Percentiles rank a stretch among this genome's conserved stretches.
These are phyloP conservation scores for Penicillium bialowiezense DNA, from an alignment of 495 filamentous ascomycete genomes.

Conservation along the genomic window DNA sequence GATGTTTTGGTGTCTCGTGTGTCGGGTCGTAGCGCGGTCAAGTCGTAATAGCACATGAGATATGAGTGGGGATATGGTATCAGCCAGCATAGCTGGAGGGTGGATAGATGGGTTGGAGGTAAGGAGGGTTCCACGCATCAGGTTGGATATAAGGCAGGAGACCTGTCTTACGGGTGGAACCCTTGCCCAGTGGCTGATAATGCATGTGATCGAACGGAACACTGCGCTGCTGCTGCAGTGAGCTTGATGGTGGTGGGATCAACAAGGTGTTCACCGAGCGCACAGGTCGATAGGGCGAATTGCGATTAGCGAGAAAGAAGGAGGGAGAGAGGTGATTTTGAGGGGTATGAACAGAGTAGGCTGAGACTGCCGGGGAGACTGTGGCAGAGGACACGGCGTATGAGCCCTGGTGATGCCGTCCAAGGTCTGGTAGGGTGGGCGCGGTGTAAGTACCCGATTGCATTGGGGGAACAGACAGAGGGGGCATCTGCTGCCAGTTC, in stretches of 20 bases:
- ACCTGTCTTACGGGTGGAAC: slow-evolving; percentile 68
- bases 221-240: slow-evolving; percentile 67
- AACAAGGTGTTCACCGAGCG: slow-evolving; percentile 84
- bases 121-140: slow-evolving; percentile 41
- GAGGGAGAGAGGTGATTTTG: slow-evolving; percentile 60
- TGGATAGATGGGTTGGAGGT: slow-evolving; percentile 37
- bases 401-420: slow-evolving; percentile 36
- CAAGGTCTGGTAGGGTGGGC: slow-evolving; percentile 49
- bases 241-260: slow-evolving; percentile 79
- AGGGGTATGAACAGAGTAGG: slow-evolving; percentile 44
- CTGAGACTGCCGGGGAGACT: slow-evolving; percentile 40
- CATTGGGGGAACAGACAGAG: slow-evolving; percentile 36
- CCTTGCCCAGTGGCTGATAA: slow-evolving; percentile 84
- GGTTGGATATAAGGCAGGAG: slow-evolving; percentile 70
- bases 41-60: slow-evolving; percentile 17
- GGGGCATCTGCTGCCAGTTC: slow-evolving; percentile 47
- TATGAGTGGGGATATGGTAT: slow-evolving; percentile 8
- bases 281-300: slow-evolving; percentile 90
- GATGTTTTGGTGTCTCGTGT: slow-evolving; percentile 16
- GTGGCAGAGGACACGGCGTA: slow-evolving; percentile 35
- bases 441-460: slow-evolving; percentile 48
- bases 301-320: slow-evolving; percentile 59
- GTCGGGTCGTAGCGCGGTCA: slow-evolving; percentile 16
- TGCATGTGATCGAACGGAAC: slow-evolving; percentile 83
- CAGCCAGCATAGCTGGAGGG: slow-evolving; percentile 30